phyloP scores from a whole-genome alignment of 495 filamentous ascomycete species.

The Amphirosellinia nigrospora region DNA sequence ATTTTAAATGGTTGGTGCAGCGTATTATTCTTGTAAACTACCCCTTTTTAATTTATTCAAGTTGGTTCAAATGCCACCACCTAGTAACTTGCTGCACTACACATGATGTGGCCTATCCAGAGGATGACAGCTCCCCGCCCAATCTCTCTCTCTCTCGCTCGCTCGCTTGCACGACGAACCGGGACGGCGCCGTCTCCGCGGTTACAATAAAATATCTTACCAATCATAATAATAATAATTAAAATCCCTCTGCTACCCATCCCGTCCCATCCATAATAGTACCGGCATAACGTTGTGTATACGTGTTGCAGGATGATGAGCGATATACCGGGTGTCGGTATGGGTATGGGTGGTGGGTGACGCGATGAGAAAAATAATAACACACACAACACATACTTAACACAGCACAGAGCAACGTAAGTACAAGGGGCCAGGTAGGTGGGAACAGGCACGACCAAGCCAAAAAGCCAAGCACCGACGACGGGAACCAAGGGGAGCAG shows the following conservation, averaged over 20 bases:
- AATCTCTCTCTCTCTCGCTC: background rate
- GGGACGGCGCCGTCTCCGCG: background rate
- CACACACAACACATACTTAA: background rate
- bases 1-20: background rate
- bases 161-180: background rate
- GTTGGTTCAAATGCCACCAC: background rate
- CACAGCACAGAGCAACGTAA: background rate
- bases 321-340: background rate
- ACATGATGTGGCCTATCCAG: background rate
- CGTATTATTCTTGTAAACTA: background rate
- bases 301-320: no score
- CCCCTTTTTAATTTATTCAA: background rate
- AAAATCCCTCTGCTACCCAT: background rate
- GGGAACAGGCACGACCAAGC: background rate
- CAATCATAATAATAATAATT: background rate
- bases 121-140: background rate
- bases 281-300: no score
- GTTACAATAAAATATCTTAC: background rate
- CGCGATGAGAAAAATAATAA: background rate
- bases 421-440: background rate
- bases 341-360: slow-evolving; percentile 10
- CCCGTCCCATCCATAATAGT: no score
- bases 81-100: no score
- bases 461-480: background rate
- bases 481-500: background rate